Percentiles rank a stretch among this genome's conserved stretches.
Evolutionary conservation across 2,329 filamentous ascomycete species (phyloP).

Genomic region (Zymoseptoria passerinii): DNA sequence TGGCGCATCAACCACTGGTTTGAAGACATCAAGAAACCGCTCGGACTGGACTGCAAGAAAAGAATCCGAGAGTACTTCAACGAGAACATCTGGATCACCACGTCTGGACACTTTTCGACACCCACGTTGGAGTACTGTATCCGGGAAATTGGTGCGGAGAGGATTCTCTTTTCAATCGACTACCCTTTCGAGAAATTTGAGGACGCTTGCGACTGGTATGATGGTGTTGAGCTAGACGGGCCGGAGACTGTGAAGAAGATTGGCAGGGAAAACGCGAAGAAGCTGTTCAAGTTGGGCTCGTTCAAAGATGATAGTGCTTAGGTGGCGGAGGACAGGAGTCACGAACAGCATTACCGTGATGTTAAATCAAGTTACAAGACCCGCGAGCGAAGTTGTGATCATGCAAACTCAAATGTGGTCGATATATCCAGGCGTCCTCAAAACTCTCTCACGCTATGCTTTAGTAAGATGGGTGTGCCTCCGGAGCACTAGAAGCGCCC

Average conservation of each 20-base stretch:
- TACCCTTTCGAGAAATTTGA: constrained; percentile 26
- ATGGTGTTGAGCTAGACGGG: constrained; percentile 17
- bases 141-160: constrained; percentile 36
- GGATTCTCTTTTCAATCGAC: constrained; percentile 26
- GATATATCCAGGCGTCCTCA: not conserved
- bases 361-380: not conserved
- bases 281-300: constrained; percentile 21
- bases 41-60: constrained; percentile 43
- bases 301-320: constrained; percentile 17
- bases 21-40: constrained; percentile 47
- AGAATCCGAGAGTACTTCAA: constrained; percentile 46
- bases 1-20: constrained; percentile 45
- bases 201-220: constrained; percentile 25
- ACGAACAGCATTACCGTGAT: too few species aligned
- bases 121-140: constrained; percentile 44
- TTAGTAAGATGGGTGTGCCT: not conserved
- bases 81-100: constrained; percentile 50
- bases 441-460: not conserved
- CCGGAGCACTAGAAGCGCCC: constrained; percentile 2
- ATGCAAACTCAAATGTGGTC: too few species aligned
- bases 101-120: constrained; percentile 49
- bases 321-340: too few species aligned
- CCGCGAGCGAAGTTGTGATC: not conserved
- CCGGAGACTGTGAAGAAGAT: constrained; percentile 18
- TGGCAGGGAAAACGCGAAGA: constrained; percentile 25